Percentiles rank a stretch among this genome's conserved stretches.
Evolutionary conservation across 768 basidiomycete species (phyloP).

Genomic region (Agaricus subrufescens): DNA sequence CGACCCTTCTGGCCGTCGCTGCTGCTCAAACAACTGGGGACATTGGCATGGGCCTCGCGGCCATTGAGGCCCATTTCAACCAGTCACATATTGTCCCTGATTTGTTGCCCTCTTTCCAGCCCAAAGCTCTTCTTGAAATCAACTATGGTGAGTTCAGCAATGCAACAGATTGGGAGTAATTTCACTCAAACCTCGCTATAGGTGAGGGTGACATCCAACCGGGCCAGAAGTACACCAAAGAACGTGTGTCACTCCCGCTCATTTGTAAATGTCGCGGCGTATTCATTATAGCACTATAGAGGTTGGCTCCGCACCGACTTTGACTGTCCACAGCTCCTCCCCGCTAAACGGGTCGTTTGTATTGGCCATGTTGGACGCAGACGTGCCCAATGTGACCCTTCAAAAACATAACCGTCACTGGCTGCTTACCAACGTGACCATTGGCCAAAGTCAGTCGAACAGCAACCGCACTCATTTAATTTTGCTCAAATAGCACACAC

Average conservation of each 20-base stretch:
- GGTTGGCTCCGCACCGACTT: conserved; percentile 46
- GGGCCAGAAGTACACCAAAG: conserved; percentile 54
- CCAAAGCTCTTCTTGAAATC: conserved; percentile 51
- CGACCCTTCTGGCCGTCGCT: conserved; percentile 37
- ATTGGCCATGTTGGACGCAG: conserved; percentile 73
- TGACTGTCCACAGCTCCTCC: conserved; percentile 49
- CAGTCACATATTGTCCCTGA: conserved; percentile 59
- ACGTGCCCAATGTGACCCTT: conserved; percentile 56
- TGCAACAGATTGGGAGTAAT: background rate
- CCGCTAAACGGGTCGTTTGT: conserved; percentile 52
- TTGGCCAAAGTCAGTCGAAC: conserved; percentile 30
- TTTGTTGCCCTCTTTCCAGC: conserved; percentile 55
- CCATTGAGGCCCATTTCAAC: conserved; percentile 65
- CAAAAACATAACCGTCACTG: conserved; percentile 69
- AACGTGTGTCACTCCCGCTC: conserved; percentile 37
- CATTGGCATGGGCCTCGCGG: conserved; percentile 41
- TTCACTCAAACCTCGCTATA: conserved; percentile 11
- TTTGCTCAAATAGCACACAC: background rate
- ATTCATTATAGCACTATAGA: conserved; percentile 33
- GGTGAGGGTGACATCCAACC: conserved; percentile 46
- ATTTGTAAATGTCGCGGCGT: background rate
- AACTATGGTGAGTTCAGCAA: conserved; percentile 32
- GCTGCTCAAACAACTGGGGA: conserved; percentile 35
- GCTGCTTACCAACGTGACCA: conserved; percentile 64
- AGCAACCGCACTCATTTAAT: background rate